Evolutionary conservation across 208 protist species (phyloP), one percentile per base, ranked within the genome.

Genomic region (Crithidia thermophila): DNA sequence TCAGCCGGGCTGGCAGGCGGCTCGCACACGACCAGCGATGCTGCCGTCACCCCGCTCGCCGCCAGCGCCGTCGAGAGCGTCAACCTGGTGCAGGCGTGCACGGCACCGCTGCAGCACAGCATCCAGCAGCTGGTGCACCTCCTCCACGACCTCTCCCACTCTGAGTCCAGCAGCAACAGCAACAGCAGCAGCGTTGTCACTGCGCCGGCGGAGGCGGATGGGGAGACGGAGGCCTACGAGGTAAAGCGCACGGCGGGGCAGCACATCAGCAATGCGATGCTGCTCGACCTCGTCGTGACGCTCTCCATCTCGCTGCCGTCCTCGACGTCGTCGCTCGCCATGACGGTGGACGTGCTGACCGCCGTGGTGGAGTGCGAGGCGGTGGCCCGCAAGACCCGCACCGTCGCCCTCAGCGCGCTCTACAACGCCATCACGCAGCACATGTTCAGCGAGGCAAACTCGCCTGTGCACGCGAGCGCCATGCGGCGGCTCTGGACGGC

Each of bases 241-340:
- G 85, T 84, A 31, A 88, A 90, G 68, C 82, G 75, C 6, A 73
- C 58, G 42, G 72, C 62, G 10, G 77, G 79, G 25, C 75, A 55
- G 31, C 75, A 82, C 47, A 71, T 90, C 14, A 81, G 77, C 27
- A 79, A 87, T 47, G 70, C 64, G 14, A 81, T 90, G 62, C 74
- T 93, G 45, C 71, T 85, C 39, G 78, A 85, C 60, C 75, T 79
- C 40, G 79, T 82, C 28, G 79, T 72, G 4, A 83, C 85, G 34
- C 65, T 86, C 34, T 69, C 77, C 59, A 74, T 82, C 27, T 70
- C 81, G 8, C 69, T 87, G 40, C 63, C 76, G 27, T 62, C 55
- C 42, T 66, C 61, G 11, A 69, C 77, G 0, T 45, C 75, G 13
- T 66, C 71, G 10, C 69, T 85, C 10, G 61, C 79, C 18, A 70